phyloP scores from a whole-genome alignment of 768 basidiomycete species.

The Roridomyces roridus region DNA sequence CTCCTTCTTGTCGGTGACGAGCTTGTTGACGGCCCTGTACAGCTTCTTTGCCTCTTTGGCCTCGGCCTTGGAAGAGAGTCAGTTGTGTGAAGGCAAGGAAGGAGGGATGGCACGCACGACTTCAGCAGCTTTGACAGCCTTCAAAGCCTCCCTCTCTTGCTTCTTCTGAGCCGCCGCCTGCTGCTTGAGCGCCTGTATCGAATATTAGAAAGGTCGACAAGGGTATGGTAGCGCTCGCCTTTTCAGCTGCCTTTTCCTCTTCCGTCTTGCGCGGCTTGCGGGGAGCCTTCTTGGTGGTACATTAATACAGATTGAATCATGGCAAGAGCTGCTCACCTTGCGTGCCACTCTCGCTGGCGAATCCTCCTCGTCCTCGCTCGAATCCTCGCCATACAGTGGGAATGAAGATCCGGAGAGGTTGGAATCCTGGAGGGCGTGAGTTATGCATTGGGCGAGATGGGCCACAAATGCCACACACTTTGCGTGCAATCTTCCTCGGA shows the following conservation, averaged over 20 bases:
- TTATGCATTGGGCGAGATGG: background rate
- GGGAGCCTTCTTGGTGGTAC: background rate
- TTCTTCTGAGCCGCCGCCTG: conserved; percentile 12
- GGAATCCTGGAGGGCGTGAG: too few relatives aligned
- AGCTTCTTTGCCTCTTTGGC: conserved; percentile 7
- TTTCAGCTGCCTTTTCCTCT: conserved; percentile 15
- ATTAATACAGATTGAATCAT: too few relatives aligned
- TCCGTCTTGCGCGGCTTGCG: conserved; percentile 17
- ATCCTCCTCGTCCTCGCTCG: too few relatives aligned
- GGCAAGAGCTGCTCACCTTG: too few relatives aligned
- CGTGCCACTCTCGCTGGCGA: too few relatives aligned
- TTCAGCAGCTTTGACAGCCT: background rate
- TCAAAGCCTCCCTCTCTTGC: conserved; percentile 10
- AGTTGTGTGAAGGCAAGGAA: background rate
- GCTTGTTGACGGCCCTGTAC: conserved; percentile 19
- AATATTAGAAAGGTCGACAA: background rate
- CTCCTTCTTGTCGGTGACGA: conserved; percentile 21
- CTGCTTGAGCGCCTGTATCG: conserved; percentile 6
- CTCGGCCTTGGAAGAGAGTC: background rate
- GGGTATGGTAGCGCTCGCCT: background rate
- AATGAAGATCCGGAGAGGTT: too few relatives aligned
- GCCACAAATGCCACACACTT: conserved; percentile 8
- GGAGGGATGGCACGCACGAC: background rate
- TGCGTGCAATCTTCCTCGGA: conserved; percentile 12
- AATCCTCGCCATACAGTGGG: too few relatives aligned